phyloP scores from a whole-genome alignment of 78 protist species.

The Dictyostelium capitatum region DNA sequence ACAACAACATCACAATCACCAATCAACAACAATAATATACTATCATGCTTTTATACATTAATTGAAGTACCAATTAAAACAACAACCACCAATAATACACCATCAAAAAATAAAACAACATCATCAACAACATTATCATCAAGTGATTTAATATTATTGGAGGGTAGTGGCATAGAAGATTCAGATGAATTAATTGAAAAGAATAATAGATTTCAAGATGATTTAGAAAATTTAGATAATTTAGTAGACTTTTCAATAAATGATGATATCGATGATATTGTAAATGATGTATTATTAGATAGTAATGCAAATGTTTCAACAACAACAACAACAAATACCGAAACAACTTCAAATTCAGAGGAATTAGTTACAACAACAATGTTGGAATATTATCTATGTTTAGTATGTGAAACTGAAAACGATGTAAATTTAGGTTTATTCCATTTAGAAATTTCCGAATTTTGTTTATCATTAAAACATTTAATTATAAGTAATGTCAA shows the following conservation, averaged over 20 bases:
- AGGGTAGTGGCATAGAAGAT: background rate
- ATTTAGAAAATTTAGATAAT: slow-evolving; percentile 1
- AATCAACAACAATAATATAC: background rate
- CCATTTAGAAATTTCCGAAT: slow-evolving; percentile 52
- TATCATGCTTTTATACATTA: slow-evolving; percentile 51
- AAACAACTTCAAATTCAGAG: background rate
- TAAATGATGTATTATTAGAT: background rate
- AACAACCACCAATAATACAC: background rate
- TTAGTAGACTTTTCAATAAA: background rate
- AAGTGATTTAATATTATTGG: background rate
- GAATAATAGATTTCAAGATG: slow-evolving; percentile 13
- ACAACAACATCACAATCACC: background rate
- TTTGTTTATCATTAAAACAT: slow-evolving; percentile 2
- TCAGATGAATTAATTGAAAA: background rate
- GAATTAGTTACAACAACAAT: background rate
- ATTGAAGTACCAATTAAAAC: slow-evolving; percentile 42
- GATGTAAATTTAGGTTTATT: slow-evolving; percentile 45
- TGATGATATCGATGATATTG: slow-evolving; percentile 25
- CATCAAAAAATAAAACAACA: background rate
- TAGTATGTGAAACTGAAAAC: slow-evolving; percentile 50
- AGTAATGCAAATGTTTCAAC: background rate
- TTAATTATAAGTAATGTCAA: background rate
- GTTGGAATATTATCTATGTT: slow-evolving; percentile 60
- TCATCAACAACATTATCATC: slow-evolving; percentile 14
- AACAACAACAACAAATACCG: background rate